phyloP scores from a whole-genome alignment of 2,329 filamentous ascomycete species.

The Stenocarpella maydis region DNA sequence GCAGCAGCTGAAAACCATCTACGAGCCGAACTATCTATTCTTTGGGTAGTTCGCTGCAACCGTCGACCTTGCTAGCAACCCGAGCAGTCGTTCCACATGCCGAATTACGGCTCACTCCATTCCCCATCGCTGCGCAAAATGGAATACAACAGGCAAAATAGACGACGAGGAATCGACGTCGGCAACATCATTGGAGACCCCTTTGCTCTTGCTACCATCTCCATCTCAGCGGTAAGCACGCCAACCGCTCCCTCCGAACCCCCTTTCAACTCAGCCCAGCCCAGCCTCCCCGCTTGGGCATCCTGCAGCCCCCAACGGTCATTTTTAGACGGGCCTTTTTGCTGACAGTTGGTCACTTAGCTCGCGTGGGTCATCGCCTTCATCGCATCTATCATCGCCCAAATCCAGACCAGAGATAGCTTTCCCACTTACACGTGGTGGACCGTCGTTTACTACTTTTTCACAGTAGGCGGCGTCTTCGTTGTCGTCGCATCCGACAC shows the following conservation, averaged over 20 bases:
- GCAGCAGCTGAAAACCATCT: background rate
- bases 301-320: constrained; percentile 19
- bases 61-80: background rate
- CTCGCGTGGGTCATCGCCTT: constrained; percentile 96
- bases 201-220: constrained; percentile 92
- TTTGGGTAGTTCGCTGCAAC: constrained; percentile 7
- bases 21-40: constrained; percentile 24
- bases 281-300: background rate
- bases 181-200: constrained; percentile 96
- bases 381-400: constrained; percentile 81
- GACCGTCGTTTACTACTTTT: constrained; percentile 85
- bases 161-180: constrained; percentile 71
- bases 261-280: background rate
- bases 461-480: constrained; percentile 80
- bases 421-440: constrained; percentile 96
- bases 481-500: constrained; percentile 86
- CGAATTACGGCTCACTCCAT: constrained; percentile 75
- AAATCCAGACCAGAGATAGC: constrained; percentile 55
- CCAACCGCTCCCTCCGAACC: background rate
- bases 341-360: constrained; percentile 55
- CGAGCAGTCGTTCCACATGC: constrained; percentile 63
- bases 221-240: constrained; percentile 82
- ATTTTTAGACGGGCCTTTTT: constrained; percentile 19
- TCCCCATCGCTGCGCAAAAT: constrained; percentile 83
- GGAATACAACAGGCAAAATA: constrained; percentile 72